Evolutionary conservation across 108 stramenopile species (phyloP).

Genomic region (Cylindrotheca closterium): DNA sequence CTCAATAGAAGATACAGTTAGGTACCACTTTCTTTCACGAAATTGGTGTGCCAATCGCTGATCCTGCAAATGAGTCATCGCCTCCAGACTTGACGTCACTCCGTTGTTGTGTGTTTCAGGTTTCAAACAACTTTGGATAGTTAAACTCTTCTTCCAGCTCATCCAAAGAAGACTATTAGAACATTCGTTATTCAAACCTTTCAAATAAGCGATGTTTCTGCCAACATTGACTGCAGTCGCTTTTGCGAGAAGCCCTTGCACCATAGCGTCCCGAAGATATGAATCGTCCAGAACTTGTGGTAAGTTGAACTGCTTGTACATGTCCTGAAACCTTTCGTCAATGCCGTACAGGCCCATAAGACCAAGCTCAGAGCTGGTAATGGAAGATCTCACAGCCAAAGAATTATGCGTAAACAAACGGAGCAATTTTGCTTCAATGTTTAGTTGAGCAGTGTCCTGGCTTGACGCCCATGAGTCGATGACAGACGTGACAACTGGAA

Average conservation of each 20-base stretch:
- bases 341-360: neutral
- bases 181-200: neutral
- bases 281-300: neutral
- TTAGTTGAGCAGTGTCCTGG: neutral
- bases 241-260: neutral
- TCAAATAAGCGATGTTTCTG: neutral
- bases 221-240: neutral
- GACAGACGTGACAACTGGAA: neutral
- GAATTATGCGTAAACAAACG: slow-evolving; percentile 12
- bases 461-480: slow-evolving; percentile 1
- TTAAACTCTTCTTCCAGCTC: no score
- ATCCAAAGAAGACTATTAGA: neutral
- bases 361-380: slow-evolving; percentile 6
- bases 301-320: neutral
- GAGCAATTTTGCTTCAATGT: slow-evolving; percentile 17
- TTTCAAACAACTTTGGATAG: neutral
- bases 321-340: neutral
- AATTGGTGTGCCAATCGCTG: slow-evolving; percentile 10
- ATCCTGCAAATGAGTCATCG: neutral
- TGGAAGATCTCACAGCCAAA: neutral
- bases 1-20: slow-evolving; percentile 1
- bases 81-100: neutral
- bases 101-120: neutral
- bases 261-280: neutral
- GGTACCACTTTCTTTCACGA: slow-evolving; percentile 16